Conservation (phyloP, 1,284 basidiomycete species). For the Leccinum griseonigrum region DNA sequence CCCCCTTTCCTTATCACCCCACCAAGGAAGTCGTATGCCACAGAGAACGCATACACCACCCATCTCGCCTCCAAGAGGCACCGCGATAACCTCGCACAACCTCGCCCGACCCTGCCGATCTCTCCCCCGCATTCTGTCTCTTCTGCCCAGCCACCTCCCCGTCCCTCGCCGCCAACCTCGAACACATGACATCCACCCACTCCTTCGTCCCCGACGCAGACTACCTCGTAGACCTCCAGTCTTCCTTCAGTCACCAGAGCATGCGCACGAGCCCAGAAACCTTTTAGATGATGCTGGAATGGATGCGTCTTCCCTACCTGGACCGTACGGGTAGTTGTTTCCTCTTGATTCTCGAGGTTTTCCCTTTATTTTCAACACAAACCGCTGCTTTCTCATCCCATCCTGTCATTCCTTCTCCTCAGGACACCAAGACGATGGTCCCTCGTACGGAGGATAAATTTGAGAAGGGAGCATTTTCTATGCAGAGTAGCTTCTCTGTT, state of each 20-base stretch:
- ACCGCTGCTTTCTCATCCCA: conserved; percentile 3
- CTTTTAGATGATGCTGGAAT: conserved; percentile 2
- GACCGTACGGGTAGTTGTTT: conserved; percentile 1
- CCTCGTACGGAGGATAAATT: background rate
- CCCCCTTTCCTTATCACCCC: background rate
- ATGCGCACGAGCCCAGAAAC: conserved; percentile 7
- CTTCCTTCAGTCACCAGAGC: conserved; percentile 39
- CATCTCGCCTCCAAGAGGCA: conserved; percentile 92
- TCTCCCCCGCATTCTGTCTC: conserved; percentile 73
- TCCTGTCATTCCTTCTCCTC: background rate
- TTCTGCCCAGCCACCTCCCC: conserved; percentile 71
- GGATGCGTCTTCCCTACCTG: conserved; percentile 2
- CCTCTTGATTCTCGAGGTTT: conserved; percentile 1
- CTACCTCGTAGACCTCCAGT: conserved; percentile 76
- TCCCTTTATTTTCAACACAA: conserved; percentile 1
- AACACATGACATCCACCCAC: conserved; percentile 86
- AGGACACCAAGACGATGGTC: background rate
- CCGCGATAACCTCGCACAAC: conserved; percentile 63
- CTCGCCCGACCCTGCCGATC: conserved; percentile 57
- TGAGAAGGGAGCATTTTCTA: background rate
- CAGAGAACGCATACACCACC: conserved; percentile 86
- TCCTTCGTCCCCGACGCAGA: conserved; percentile 96
- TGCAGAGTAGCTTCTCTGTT: conserved; percentile 1
- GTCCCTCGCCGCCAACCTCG: conserved; percentile 66
- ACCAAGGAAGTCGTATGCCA: conserved; percentile 85